These are phyloP conservation scores for Exophiala dermatitidis DNA, from an alignment of 2,329 filamentous ascomycete species.

Conservation along the genomic window DNA sequence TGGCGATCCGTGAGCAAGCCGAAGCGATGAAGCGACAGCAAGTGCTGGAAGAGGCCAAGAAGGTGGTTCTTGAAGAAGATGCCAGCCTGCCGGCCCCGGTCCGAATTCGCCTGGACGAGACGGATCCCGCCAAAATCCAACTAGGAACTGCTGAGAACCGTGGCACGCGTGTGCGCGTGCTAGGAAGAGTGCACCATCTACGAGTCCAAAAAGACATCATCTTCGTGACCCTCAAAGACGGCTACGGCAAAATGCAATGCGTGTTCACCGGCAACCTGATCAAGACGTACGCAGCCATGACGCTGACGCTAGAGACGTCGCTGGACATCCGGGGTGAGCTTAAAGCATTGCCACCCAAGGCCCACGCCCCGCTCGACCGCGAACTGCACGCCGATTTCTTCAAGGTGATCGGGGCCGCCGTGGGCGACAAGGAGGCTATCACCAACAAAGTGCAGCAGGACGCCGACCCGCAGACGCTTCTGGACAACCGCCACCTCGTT, in stretches of 20 bases:
- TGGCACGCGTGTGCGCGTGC: slow-evolving; percentile 70
- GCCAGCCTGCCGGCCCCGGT: slow-evolving; percentile 63
- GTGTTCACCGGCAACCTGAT: slow-evolving; percentile 73
- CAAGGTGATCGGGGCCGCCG: slow-evolving; percentile 68
- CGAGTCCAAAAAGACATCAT: slow-evolving; percentile 75
- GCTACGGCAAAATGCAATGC: slow-evolving; percentile 78
- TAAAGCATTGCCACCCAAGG: slow-evolving; percentile 68
- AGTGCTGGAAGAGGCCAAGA: slow-evolving; percentile 75
- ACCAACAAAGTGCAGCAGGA: slow-evolving; percentile 71
- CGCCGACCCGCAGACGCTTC: slow-evolving; percentile 63
- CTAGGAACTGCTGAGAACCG: slow-evolving; percentile 50
- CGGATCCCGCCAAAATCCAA: slow-evolving; percentile 52
- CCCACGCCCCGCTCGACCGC: slow-evolving; percentile 72
- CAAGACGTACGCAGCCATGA: slow-evolving; percentile 86
- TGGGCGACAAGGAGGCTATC: slow-evolving; percentile 82
- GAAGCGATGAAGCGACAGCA: slow-evolving; percentile 63
- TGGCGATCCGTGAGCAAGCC: slow-evolving; percentile 64
- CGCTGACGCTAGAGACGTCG: slow-evolving; percentile 78
- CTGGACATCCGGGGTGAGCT: slow-evolving; percentile 79
- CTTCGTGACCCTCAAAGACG: slow-evolving; percentile 80
- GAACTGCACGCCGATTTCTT: slow-evolving; percentile 90
- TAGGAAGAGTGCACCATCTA: slow-evolving; percentile 74
- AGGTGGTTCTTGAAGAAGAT: slow-evolving; percentile 65
- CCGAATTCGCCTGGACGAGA: slow-evolving; percentile 69
- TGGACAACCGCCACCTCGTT: slow-evolving; percentile 76